Evolutionary conservation across 2,329 filamentous ascomycete species (phyloP), one percentile per base, ranked within the genome.

Genomic region (Ceratocystis cubensis): DNA sequence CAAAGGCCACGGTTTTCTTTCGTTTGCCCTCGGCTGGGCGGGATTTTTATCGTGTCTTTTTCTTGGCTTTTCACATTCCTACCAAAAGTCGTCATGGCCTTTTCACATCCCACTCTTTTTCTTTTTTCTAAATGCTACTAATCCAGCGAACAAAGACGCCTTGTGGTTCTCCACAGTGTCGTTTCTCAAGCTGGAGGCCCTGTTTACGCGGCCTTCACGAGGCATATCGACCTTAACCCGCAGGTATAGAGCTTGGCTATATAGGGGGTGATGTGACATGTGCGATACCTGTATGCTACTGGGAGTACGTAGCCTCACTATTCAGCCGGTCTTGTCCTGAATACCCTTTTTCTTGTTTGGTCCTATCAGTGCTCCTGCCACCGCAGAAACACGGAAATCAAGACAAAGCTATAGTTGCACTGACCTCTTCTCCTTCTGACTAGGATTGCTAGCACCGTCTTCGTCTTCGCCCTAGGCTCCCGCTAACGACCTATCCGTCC

Each of bases 171-270:
- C 25, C 56, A 59, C 28, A 33, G 30, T 13, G 15, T n/a, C 8
- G 56, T 10, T 20, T 59, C 30, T 17, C 33, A n/a, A 5, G 56
- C 4, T 20, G 10, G 37, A 41, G 37, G 37, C 10, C 37, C 8
- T 59, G 56, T 37, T n/a, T 59, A 59, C 56, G 56, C 56, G 56
- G 56, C 56, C 56, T 20, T 20, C 28, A 37, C 56, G 56, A 59
- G 56, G 56, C 25, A 59, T 37, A 59, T n/a, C 7, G 56, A 8
- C 56, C 56, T 5, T n/a, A 10, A 59, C 15, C 6, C 56, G 28
- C 56, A 30, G 22, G 13, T 37, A 59, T 37, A 59, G n/a, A 6
- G 3, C 17, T 15, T 37, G 30, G 6, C 56, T 30, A 37, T 59
- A 59, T 59, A 59, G 28, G 56, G 56, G 56, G 56, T n/a, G 20